Evolutionary conservation across 2,329 filamentous ascomycete species (phyloP), one percentile per base, ranked within the genome.

Genomic region (Colletotrichum falcatum): DNA sequence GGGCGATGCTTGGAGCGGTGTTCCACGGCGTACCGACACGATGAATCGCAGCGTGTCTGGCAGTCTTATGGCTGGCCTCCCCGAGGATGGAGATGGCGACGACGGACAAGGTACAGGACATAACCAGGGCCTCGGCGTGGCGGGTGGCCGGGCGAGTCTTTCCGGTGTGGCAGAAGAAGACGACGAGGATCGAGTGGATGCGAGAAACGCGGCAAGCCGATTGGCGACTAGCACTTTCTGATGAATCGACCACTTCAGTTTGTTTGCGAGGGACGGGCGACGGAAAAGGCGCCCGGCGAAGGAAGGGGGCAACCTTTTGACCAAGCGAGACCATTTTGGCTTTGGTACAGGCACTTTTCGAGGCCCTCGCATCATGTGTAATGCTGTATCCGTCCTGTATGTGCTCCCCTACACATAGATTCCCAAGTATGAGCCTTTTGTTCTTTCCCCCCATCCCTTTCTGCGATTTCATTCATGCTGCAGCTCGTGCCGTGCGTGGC

Each of bases 1-100:
- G 83, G 96, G 96, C n/a, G 96, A 99, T 80, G 92, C 96, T 20
- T 99, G 96, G 96, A 97, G 94, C 76, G 96, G 96, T 68, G 94
- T 98, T 35, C 94, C 95, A 44, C 89, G 96, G 72, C 89, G 93
- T 65, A 90, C 91, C 37, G 94, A 97, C 75, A 91, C 90, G n/a
- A 82, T 94, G 66, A 92, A 88, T 77, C 88, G 94, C 75, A 95
- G 91, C 78, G 87, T 95, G 74, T 94, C 92, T 66, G 90, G 92
- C 58, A 92, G 90, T 78, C 88, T 93, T 73, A 88, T 91, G 73
- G 84, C 88, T n/a, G 86, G 87, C 35, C 83, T 91, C 12, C 84
- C 86, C 18, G 91, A 93, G 75, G 91, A 91, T 71, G 88, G 84
- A 77, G 79, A 88, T 76, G 80, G 79, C 70, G 82, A 88, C 75